phyloP scores from a whole-genome alignment of 345 rosid genomes.

The Aethionema arabicum region DNA sequence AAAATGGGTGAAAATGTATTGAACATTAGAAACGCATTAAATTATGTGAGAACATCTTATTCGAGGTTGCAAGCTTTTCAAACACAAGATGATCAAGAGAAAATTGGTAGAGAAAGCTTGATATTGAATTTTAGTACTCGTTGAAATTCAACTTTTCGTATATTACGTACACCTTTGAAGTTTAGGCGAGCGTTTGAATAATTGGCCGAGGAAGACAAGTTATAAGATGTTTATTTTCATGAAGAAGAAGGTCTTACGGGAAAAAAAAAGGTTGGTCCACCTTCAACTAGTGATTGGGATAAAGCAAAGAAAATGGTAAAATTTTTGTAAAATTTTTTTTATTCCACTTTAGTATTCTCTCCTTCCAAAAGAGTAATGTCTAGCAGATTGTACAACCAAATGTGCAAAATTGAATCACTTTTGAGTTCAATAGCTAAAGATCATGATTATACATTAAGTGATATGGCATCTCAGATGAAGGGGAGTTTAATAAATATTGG shows the following conservation, averaged over 20 bases:
- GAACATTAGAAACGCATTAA: neutral
- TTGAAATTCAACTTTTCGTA: neutral
- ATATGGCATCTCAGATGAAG: neutral
- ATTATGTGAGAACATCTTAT: constrained; percentile 2
- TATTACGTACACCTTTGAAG: neutral
- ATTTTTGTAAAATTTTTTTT: neutral
- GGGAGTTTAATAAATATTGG: neutral
- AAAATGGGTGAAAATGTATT: neutral
- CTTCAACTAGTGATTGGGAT: neutral
- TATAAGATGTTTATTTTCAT: neutral
- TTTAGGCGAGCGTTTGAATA: neutral
- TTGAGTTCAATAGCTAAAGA: neutral
- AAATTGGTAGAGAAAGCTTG: constrained; percentile 1
- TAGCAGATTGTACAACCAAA: neutral
- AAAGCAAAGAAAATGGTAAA: neutral
- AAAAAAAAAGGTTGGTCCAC: neutral
- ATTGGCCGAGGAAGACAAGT: neutral
- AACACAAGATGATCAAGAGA: neutral
- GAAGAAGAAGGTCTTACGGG: neutral
- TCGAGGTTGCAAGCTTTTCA: neutral
- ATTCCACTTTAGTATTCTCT: constrained; percentile 5
- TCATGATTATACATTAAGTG: neutral
- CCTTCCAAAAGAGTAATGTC: neutral
- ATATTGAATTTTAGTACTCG: constrained; percentile 4
- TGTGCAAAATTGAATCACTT: neutral